These are phyloP conservation scores for Drechslerella dactyloides DNA, from an alignment of 2,329 filamentous ascomycete species.

Conservation along the genomic window DNA sequence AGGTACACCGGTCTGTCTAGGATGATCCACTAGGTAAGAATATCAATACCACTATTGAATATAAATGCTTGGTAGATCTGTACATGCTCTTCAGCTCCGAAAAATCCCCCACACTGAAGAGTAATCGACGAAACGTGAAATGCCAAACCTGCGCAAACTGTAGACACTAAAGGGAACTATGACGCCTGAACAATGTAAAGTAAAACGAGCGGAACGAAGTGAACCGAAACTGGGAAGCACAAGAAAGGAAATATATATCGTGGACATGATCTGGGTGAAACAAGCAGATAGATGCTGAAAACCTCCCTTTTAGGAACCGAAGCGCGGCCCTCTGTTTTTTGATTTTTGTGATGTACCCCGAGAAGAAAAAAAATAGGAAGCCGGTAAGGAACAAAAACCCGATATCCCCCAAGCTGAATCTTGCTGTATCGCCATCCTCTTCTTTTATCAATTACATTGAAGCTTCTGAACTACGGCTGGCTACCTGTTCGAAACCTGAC, in stretches of 20 bases:
- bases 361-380: conserved; percentile 10
- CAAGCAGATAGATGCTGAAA: conserved; percentile 40
- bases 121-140: conserved; percentile 14
- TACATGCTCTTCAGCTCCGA: conserved; percentile 36
- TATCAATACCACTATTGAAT: conserved; percentile 35
- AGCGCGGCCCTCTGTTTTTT: conserved; percentile 23
- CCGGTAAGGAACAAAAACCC: conserved; percentile 32
- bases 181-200: conserved; percentile 50
- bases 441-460: conserved; percentile 43
- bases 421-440: conserved; percentile 34
- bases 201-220: conserved; percentile 39
- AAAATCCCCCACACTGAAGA: conserved; percentile 11
- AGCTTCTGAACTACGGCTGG: conserved; percentile 14
- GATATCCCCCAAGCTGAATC: conserved; percentile 33
- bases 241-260: conserved; percentile 40
- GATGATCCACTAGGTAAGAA: conserved; percentile 5
- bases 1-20: background rate
- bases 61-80: conserved; percentile 36
- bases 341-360: conserved; percentile 32
- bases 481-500: conserved; percentile 17
- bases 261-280: conserved; percentile 25
- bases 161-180: conserved; percentile 43
- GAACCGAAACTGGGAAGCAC: conserved; percentile 17
- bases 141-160: conserved; percentile 5
- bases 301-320: conserved; percentile 39